A percentile compares a stretch with the other conserved stretches of the same genome.
Conservation (phyloP, 78 protist species). For the Dictyostelium brefeldianum region DNA sequence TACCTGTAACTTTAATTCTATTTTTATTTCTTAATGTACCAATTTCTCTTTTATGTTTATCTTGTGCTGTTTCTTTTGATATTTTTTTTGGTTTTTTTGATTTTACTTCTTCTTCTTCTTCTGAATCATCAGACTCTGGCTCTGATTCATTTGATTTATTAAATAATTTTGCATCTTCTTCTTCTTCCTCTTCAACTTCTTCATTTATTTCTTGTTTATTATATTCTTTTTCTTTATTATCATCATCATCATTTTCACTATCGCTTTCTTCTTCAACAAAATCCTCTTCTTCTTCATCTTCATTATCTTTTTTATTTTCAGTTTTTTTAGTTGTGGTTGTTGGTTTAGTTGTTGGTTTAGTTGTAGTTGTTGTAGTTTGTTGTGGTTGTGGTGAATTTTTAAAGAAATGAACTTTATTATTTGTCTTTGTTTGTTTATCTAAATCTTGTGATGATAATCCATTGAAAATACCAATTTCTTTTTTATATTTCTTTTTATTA, state of each 20-base stretch:
- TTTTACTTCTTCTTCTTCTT: background rate
- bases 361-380: background rate
- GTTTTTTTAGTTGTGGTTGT: background rate
- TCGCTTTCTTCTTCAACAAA: conserved; percentile 18
- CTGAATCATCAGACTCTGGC: conserved; percentile 16
- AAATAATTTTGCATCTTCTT: background rate
- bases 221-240: background rate
- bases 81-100: background rate
- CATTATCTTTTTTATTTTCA: conserved; percentile 7
- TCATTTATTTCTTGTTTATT: background rate
- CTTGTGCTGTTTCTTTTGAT: conserved; percentile 22
- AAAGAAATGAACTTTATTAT: conserved; percentile 25
- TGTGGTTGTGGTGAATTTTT: background rate
- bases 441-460: background rate
- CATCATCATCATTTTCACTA: background rate
- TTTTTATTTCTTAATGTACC: conserved; percentile 7
- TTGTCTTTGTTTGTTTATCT: conserved; percentile 20
- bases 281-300: conserved; percentile 7
- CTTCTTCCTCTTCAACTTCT: background rate
- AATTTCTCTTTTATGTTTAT: conserved; percentile 31
- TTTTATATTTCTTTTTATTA: conserved; percentile 57
- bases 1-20: conserved; percentile 60
- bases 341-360: background rate
- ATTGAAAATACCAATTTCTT: conserved; percentile 45
- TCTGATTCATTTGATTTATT: conserved; percentile 30